Base-by-base conservation (phyloP, 2,329 filamentous ascomycete genomes). In the Tolypocladium sp. region DNA sequence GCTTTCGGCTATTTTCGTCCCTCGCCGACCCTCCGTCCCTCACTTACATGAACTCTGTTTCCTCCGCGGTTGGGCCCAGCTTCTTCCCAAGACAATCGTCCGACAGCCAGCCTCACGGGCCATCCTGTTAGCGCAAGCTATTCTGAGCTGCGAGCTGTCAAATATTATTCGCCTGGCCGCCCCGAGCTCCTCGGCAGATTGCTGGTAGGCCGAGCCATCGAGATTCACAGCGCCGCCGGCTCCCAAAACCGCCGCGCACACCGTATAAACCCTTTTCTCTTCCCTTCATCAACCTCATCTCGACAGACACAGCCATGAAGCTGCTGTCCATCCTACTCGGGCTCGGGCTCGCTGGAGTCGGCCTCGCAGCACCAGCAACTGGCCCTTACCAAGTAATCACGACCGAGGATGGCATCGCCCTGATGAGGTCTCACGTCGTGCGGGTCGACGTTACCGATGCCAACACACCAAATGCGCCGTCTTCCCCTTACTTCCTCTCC, bases 351-450 rank as follows among this genome's bases (percentile, higher is more conserved):
- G 53, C 53, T 8, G 52, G 58, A 7, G 49, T 59, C 12, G 61
- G 57, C n/a, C 40, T 63, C 40, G 42, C 59, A 27, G 61, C 61
- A 27, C 62, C 62, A 13, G 37, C 37, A 10, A 6, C 33, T 4
- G n/a, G 9, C 37, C 35, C 35, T 15, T 52, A 58, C 25, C 56
- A 58, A 25, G 35, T 51, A 22, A 49, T 56, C 35, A 51, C 59
- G 12, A 57, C 53, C 2, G 61, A 52, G 12, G 25, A 59, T 22
- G 57, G 57, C 53, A 56, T 53, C 13, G 35, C 58, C 35, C 27
- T 56, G 22, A 30, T n/a, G 5, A 46, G 56, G 13, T 8, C 57
- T 12, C 58, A 57, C 20, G 7, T 64, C 55, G 51, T 60, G 41
- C 56, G 61, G 10, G 42, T 62, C 58, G 61, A 59, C 44, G 44